phyloP scores from a whole-genome alignment of 176 grass and related monocot genomes.

The Paspalum vaginatum region DNA sequence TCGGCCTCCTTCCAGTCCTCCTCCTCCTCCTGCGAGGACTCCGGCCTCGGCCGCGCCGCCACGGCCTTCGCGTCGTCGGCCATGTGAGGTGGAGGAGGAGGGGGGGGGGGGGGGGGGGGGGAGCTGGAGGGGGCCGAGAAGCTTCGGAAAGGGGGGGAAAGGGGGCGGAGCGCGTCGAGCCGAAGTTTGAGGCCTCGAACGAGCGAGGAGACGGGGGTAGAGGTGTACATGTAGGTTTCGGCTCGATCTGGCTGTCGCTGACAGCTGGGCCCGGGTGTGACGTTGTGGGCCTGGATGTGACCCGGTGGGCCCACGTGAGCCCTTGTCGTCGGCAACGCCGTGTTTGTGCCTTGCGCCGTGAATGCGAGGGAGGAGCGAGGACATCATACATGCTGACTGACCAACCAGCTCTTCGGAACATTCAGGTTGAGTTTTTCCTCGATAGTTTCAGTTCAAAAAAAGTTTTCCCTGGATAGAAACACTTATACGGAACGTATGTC shows the following conservation, averaged over 20 bases:
- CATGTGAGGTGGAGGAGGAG: constrained; percentile 29
- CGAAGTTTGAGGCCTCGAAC: neutral
- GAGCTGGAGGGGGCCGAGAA: constrained; percentile 28
- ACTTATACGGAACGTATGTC: too few relatives aligned
- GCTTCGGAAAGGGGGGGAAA: neutral
- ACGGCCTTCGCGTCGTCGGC: constrained; percentile 52
- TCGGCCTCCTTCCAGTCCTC: constrained; percentile 64
- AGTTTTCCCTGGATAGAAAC: too few relatives aligned
- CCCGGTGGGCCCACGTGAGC: neutral
- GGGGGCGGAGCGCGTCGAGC: neutral
- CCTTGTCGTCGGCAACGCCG: neutral
- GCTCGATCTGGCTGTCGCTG: neutral
- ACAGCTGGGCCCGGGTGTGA: neutral
- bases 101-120: neutral
- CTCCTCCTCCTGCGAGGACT: constrained; percentile 59
- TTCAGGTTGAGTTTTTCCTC: too few relatives aligned
- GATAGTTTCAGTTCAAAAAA: too few relatives aligned
- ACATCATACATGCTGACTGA: neutral
- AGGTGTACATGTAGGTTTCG: constrained; percentile 23
- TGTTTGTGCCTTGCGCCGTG: too few relatives aligned
- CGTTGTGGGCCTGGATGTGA: neutral
- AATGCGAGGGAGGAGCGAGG: neutral
- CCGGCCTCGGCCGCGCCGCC: constrained; percentile 21
- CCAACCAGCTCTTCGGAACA: too few relatives aligned
- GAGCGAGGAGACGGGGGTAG: neutral